A percentile compares a stretch with the other conserved stretches of the same genome.
phyloP scores from a whole-genome alignment of 148 eudicot genomes.

The Camellia granthamiana region DNA sequence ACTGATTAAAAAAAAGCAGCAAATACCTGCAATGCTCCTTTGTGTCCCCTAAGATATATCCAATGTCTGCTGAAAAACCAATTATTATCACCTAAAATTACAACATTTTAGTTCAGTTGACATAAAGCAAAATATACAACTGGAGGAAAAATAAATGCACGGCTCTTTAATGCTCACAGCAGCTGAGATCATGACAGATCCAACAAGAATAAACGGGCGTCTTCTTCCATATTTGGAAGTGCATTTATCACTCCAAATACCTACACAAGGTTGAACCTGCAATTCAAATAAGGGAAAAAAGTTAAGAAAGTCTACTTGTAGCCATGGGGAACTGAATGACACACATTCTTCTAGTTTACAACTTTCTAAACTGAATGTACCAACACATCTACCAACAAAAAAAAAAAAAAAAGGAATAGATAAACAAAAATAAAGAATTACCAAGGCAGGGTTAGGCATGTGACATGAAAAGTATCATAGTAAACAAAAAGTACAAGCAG shows the following conservation, averaged over 20 bases:
- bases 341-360: conserved; percentile 4
- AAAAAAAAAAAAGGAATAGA: neutral
- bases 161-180: conserved; percentile 57
- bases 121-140: conserved; percentile 15
- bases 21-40: conserved; percentile 90
- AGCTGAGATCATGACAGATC: conserved; percentile 79
- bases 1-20: conserved; percentile 6
- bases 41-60: conserved; percentile 87
- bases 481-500: neutral
- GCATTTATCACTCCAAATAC: conserved; percentile 99
- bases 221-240: conserved; percentile 95
- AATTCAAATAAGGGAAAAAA: conserved; percentile 12
- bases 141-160: conserved; percentile 15
- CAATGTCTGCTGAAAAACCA: conserved; percentile 99
- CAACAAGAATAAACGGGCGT: conserved; percentile 88
- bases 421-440: neutral
- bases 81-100: conserved; percentile 84
- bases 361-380: conserved; percentile 7
- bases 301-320: neutral
- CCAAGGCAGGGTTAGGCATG: neutral
- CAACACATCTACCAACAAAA: neutral
- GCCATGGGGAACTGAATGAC: neutral
- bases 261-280: conserved; percentile 99
- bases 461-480: neutral
- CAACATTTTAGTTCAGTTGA: conserved; percentile 41